A percentile compares a stretch with the other conserved stretches of the same genome.
Conservation (phyloP, 2,329 filamentous ascomycete species). For the Zopfia rhizophila region DNA sequence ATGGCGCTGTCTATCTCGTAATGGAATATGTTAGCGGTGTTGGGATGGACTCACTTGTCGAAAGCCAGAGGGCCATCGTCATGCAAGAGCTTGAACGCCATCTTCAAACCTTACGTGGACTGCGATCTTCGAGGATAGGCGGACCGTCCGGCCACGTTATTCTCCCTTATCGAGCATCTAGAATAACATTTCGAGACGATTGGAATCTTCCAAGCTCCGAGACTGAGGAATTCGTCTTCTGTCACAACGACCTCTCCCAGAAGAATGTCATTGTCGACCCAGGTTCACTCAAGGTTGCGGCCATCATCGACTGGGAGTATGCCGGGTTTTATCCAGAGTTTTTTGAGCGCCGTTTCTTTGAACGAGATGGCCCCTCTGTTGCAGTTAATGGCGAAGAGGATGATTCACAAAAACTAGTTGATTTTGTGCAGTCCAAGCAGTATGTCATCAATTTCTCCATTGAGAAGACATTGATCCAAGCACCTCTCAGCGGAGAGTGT, state of each 20-base stretch:
- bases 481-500: too few species aligned
- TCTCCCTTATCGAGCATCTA: constrained; percentile 3
- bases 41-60: constrained; percentile 4
- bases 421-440: too few species aligned
- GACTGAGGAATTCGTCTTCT: constrained; percentile 32
- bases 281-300: constrained; percentile 44
- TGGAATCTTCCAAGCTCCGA: constrained; percentile 1
- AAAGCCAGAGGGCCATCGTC: constrained; percentile 8
- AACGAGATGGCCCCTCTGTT: constrained; percentile 15
- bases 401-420: constrained; percentile 15
- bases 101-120: constrained; percentile 5
- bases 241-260: constrained; percentile 40
- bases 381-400: constrained; percentile 18
- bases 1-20: constrained; percentile 11
- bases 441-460: too few species aligned
- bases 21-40: constrained; percentile 14
- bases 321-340: constrained; percentile 48
- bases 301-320: constrained; percentile 55
- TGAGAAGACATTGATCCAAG: too few species aligned
- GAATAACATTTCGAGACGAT: constrained; percentile 10
- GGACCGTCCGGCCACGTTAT: constrained; percentile 5
- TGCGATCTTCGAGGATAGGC: constrained; percentile 3
- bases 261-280: constrained; percentile 42
- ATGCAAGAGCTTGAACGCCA: constrained; percentile 7
- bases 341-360: constrained; percentile 37